phyloP scores from a whole-genome alignment of 257 asterid genomes.

The Fraxinus americana region DNA sequence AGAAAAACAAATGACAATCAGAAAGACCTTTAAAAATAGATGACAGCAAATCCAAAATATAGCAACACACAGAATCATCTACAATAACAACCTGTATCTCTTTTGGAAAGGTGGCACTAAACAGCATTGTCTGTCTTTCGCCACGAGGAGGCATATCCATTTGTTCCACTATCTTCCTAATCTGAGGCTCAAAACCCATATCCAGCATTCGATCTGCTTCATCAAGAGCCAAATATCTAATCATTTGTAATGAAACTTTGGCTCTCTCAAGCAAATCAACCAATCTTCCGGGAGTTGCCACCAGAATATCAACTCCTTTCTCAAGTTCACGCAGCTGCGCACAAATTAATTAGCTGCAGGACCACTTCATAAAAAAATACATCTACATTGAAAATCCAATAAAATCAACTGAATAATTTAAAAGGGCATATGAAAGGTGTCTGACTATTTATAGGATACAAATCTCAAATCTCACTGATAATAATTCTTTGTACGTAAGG shows the following conservation, averaged over 20 bases:
- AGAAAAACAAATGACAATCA: neutral
- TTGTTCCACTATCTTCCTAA: slow-evolving; percentile 87
- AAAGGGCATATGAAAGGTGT: neutral
- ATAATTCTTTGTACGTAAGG: neutral
- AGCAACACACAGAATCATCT: slow-evolving; percentile 17
- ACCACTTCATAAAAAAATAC: neutral
- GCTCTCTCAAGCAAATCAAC: slow-evolving; percentile 96
- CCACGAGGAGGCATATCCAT: slow-evolving; percentile 95
- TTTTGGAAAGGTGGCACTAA: slow-evolving; percentile 90
- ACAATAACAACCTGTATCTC: slow-evolving; percentile 75
- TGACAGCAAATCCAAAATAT: slow-evolving; percentile 7
- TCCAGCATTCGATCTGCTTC: slow-evolving; percentile 97
- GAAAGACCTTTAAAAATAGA: neutral
- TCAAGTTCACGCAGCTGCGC: slow-evolving; percentile 83
- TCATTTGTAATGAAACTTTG: slow-evolving; percentile 76
- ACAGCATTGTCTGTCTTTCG: slow-evolving; percentile 88
- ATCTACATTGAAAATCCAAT: neutral
- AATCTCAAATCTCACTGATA: neutral
- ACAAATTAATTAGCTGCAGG: slow-evolving; percentile 15
- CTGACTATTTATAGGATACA: neutral
- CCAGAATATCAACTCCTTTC: slow-evolving; percentile 94
- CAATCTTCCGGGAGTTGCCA: slow-evolving; percentile 94
- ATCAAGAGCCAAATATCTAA: slow-evolving; percentile 85
- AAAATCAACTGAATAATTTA: neutral
- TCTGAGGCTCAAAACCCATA: slow-evolving; percentile 97